Evolutionary conservation across 768 basidiomycete species (phyloP).

Genomic region (Naganishia friedmannii): DNA sequence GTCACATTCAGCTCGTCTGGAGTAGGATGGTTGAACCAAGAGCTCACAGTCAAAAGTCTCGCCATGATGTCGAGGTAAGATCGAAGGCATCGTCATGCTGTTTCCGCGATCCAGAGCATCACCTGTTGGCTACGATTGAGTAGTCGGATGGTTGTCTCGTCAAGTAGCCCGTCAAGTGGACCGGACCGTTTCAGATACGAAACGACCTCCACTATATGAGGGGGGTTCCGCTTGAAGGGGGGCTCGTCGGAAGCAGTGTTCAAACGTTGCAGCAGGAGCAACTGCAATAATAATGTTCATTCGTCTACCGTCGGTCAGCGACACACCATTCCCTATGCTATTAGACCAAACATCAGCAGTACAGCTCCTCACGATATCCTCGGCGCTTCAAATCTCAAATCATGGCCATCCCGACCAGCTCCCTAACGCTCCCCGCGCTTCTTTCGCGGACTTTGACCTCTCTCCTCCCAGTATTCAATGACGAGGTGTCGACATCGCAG

Average conservation of each 20-base stretch:
- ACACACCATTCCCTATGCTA: no score
- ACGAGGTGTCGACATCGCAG: constrained; percentile 40
- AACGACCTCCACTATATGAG: neutral
- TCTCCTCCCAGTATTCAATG: constrained; percentile 45
- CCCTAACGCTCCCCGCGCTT: constrained; percentile 45
- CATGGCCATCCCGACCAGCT: constrained; percentile 17
- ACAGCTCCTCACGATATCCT: neutral
- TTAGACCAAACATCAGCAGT: neutral
- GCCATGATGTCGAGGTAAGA: neutral
- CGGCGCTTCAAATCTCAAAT: neutral
- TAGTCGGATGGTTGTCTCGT: neutral
- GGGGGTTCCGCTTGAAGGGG: neutral
- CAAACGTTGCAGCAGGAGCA: neutral
- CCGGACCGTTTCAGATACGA: constrained; percentile 3
- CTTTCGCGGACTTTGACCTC: constrained; percentile 40
- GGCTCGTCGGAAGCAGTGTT: neutral
- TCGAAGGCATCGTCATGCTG: neutral
- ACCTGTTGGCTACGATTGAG: neutral
- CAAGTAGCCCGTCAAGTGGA: no score
- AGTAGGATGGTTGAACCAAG: neutral
- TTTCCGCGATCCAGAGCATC: neutral
- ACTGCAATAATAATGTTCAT: neutral
- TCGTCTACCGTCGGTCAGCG: neutral
- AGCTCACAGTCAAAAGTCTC: constrained; percentile 11
- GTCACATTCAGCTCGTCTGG: neutral